These are phyloP conservation scores for Rhinocladiella similis DNA, from an alignment of 2,329 filamentous ascomycete genomes.

Conservation along the genomic window DNA sequence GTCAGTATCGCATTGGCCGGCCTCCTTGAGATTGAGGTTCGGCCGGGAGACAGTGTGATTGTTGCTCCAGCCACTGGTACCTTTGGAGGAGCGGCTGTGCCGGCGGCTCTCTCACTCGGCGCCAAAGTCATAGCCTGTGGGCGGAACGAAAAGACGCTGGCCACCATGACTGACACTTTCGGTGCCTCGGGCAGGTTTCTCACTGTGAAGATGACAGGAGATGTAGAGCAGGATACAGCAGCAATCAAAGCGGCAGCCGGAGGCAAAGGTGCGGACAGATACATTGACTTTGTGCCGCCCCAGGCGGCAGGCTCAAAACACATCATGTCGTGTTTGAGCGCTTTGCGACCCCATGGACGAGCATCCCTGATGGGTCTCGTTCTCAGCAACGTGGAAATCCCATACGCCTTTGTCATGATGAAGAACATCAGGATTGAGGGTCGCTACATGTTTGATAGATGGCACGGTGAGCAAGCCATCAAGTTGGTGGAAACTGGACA, in stretches of 20 bases:
- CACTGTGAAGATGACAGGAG: constrained; percentile 43
- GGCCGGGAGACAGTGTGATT: constrained; percentile 48
- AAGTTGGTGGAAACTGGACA: constrained; percentile 4
- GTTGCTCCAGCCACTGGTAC: constrained; percentile 50
- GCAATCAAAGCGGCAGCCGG: constrained; percentile 36
- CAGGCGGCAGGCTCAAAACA: constrained; percentile 26
- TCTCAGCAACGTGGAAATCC: neutral
- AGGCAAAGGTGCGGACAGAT: constrained; percentile 39
- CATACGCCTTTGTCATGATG: constrained; percentile 1
- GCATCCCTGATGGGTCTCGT: constrained; percentile 1
- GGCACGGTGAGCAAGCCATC: neutral
- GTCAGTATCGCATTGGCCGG: constrained; percentile 45
- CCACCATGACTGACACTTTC: neutral
- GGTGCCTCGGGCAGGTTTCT: constrained; percentile 30
- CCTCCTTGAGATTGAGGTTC: constrained; percentile 40
- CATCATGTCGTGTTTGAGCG: neutral
- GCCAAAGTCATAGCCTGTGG: constrained; percentile 53
- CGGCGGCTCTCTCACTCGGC: constrained; percentile 50
- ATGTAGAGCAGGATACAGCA: constrained; percentile 38
- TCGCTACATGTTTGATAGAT: constrained; percentile 6
- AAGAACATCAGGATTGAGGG: constrained; percentile 1
- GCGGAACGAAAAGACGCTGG: constrained; percentile 34
- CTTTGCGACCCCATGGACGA: neutral
- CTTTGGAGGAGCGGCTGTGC: constrained; percentile 49
- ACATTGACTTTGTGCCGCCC: constrained; percentile 49